Percentiles rank a stretch among this genome's conserved stretches.
Conservation (phyloP, 1,139 yeast genomes). For the Hemisphaericaspora xylofermentans region DNA sequence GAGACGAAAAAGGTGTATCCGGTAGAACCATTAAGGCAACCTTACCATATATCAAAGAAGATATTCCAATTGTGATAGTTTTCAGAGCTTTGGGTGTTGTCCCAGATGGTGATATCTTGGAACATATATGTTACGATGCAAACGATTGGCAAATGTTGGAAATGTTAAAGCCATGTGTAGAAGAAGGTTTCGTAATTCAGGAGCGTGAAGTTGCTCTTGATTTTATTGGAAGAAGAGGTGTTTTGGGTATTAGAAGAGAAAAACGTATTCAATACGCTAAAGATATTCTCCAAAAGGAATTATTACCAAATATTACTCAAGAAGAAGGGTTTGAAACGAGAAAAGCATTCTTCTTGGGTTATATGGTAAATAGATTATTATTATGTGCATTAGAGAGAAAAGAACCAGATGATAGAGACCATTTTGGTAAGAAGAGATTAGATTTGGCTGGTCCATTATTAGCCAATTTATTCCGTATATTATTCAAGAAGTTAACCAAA, state of each 20-base stretch:
- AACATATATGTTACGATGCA: slow-evolving; percentile 96
- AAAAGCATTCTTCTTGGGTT: slow-evolving; percentile 95
- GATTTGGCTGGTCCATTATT: slow-evolving; percentile 98
- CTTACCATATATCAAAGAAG: slow-evolving; percentile 92
- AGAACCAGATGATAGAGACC: slow-evolving; percentile 99
- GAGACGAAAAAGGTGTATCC: slow-evolving; percentile 71
- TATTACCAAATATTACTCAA: slow-evolving; percentile 95
- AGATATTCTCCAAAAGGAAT: slow-evolving; percentile 92
- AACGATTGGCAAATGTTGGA: slow-evolving; percentile 99
- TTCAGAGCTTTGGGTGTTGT: slow-evolving; percentile 98
- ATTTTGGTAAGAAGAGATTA: slow-evolving; percentile 95
- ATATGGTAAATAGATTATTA: slow-evolving; percentile 93
- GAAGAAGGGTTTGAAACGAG: slow-evolving; percentile 96
- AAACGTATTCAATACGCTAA: slow-evolving; percentile 98
- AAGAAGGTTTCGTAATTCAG: slow-evolving; percentile 97
- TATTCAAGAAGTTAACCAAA: slow-evolving; percentile 88
- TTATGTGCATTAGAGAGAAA: slow-evolving; percentile 95
- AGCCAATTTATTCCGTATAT: slow-evolving; percentile 90
- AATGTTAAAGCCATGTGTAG: slow-evolving; percentile 98
- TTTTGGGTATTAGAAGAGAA: slow-evolving; percentile 90
- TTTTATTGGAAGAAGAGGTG: slow-evolving; percentile 98
- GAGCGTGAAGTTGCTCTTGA: slow-evolving; percentile 98
- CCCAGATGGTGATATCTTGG: slow-evolving; percentile 97
- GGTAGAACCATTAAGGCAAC: slow-evolving; percentile 92
- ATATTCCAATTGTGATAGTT: slow-evolving; percentile 93